Evolutionary conservation across 2,329 filamentous ascomycete species (phyloP).

Genomic region (Sordariomycetes sp.): DNA sequence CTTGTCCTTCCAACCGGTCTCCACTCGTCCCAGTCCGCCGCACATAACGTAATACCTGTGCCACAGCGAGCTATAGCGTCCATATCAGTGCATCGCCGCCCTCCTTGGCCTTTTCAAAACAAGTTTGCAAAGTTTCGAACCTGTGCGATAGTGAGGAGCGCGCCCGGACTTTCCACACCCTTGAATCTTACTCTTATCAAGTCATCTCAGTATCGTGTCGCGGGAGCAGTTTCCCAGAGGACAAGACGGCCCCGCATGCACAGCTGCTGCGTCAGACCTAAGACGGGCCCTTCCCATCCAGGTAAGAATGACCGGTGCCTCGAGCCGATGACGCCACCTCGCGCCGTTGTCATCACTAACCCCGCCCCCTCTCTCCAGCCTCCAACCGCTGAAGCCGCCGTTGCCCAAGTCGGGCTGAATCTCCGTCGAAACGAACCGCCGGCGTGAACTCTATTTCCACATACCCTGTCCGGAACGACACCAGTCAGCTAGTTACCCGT

Average conservation of each 20-base stretch:
- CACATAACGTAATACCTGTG: not conserved
- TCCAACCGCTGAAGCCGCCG: not conserved
- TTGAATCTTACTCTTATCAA: not conserved
- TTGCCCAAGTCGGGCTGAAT: not conserved
- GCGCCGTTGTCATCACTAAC: not conserved
- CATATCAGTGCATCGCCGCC: not conserved
- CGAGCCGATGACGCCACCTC: not conserved
- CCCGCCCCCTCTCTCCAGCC: not conserved
- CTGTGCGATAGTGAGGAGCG: not conserved
- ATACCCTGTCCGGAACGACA: not conserved
- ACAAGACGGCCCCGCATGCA: not conserved
- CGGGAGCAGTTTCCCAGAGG: not conserved
- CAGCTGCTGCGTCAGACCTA: not conserved
- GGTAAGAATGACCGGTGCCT: not conserved
- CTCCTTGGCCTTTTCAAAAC: not conserved
- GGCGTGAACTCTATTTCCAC: constrained; percentile 1
- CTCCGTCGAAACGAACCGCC: not conserved
- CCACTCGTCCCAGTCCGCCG: not conserved
- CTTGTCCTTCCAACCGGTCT: not conserved
- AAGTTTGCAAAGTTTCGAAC: not conserved
- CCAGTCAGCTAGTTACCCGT: not conserved
- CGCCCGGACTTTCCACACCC: not conserved
- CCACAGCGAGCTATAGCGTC: not conserved
- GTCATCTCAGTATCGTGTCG: not conserved
- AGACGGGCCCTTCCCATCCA: not conserved